Percentiles rank a stretch among this genome's conserved stretches.
Conservation (phyloP, 805 yeast species). For the Wickerhamiella musiphila region DNA sequence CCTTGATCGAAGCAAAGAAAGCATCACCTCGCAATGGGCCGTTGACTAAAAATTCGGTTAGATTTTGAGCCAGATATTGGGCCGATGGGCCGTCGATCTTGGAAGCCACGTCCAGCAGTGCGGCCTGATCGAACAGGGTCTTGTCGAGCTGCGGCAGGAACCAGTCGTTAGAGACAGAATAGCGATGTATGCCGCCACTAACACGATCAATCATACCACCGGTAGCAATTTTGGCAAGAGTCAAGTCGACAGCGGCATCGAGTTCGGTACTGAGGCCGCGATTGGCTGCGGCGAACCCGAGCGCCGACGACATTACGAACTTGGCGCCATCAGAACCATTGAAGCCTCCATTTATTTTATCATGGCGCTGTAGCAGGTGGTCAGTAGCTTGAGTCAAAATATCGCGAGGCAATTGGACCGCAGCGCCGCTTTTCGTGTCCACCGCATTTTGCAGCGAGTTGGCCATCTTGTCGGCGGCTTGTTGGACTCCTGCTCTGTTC, state of each 20-base stretch:
- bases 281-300: slow-evolving; percentile 15
- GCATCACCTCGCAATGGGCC: slow-evolving; percentile 18
- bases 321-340: slow-evolving; percentile 22
- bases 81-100: slow-evolving; percentile 7
- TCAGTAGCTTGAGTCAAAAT: slow-evolving; percentile 12
- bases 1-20: slow-evolving; percentile 16
- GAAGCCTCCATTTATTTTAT: slow-evolving; percentile 20
- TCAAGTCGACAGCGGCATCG: slow-evolving; percentile 14
- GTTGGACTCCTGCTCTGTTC: slow-evolving; percentile 16
- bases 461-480: slow-evolving; percentile 15
- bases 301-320: slow-evolving; percentile 20
- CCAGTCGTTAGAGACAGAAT: slow-evolving; percentile 26
- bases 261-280: slow-evolving; percentile 7
- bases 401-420: slow-evolving; percentile 5
- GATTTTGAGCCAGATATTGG: slow-evolving; percentile 9
- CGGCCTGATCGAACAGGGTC: slow-evolving; percentile 24
- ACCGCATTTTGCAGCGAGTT: slow-evolving; percentile 14
- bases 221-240: slow-evolving; percentile 18
- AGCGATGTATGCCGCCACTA: slow-evolving; percentile 23
- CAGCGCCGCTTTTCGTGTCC: slow-evolving; percentile 13
- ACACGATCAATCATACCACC: slow-evolving; percentile 26
- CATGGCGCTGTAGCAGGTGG: slow-evolving; percentile 17
- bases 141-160: slow-evolving; percentile 26
- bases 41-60: slow-evolving; percentile 7
- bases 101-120: slow-evolving; percentile 20